Percentiles rank a stretch among this genome's conserved stretches.
Evolutionary conservation across 345 rosid species (phyloP).

Genomic region (Carallia brachiata): DNA sequence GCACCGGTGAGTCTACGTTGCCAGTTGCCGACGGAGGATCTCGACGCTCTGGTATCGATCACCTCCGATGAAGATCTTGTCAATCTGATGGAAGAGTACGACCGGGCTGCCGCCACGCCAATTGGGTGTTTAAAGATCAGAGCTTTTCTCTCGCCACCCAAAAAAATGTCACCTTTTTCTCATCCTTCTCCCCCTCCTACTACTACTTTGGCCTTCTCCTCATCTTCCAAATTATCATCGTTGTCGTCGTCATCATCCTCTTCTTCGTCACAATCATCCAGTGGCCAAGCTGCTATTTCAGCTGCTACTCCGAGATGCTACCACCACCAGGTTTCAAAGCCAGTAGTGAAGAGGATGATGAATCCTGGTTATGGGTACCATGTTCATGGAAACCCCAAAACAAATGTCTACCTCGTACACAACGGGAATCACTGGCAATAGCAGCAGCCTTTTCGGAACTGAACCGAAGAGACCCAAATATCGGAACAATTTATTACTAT

Average conservation of each 20-base stretch:
- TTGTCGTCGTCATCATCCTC: constrained; percentile 37
- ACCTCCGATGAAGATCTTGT: constrained; percentile 83
- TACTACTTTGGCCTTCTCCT: background rate
- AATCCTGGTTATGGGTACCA: constrained; percentile 39
- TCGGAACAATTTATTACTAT: background rate
- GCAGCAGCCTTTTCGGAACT: background rate
- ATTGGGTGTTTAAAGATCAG: constrained; percentile 55
- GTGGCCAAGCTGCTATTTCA: background rate
- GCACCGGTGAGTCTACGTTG: constrained; percentile 57
- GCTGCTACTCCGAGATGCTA: constrained; percentile 36
- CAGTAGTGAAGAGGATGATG: constrained; percentile 19
- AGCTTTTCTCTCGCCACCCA: constrained; percentile 64
- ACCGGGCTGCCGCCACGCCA: constrained; percentile 33
- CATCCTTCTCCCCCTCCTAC: background rate
- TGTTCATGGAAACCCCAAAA: constrained; percentile 48
- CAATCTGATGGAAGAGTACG: constrained; percentile 88
- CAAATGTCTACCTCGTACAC: constrained; percentile 48
- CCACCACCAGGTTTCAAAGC: constrained; percentile 25
- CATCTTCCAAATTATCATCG: constrained; percentile 15
- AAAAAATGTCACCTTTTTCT: constrained; percentile 18
- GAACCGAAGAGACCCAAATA: constrained; percentile 7
- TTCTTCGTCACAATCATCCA: constrained; percentile 16
- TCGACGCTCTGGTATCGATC: constrained; percentile 76
- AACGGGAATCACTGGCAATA: constrained; percentile 69
- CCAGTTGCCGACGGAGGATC: constrained; percentile 81